Percentiles rank a stretch among this genome's conserved stretches.
phyloP scores from a whole-genome alignment of 148 eudicot genomes.

The Talinum fruticosum region DNA sequence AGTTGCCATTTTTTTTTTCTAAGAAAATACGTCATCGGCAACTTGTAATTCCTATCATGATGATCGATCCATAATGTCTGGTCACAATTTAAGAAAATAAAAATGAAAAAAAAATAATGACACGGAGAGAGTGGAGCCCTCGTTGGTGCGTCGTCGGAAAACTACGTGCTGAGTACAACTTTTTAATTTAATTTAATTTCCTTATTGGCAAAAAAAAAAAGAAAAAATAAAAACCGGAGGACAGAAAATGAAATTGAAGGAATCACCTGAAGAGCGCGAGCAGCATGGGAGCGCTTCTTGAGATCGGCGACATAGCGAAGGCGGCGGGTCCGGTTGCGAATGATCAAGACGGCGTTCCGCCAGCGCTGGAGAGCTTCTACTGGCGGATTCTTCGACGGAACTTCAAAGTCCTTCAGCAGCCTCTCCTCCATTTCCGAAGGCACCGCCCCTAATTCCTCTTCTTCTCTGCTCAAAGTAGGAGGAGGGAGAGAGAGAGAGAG shows the following conservation, averaged over 20 bases:
- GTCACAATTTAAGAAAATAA: background rate
- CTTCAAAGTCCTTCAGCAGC: conserved; percentile 46
- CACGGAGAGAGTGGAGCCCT: background rate
- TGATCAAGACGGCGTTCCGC: conserved; percentile 50
- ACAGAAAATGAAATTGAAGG: background rate
- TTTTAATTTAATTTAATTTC: background rate
- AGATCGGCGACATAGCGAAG: conserved; percentile 57
- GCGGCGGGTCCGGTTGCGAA: conserved; percentile 51
- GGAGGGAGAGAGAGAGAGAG: background rate
- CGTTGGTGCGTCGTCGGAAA: background rate
- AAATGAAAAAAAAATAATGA: background rate
- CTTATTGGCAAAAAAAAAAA: background rate
- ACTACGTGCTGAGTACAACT: background rate
- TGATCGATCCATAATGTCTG: background rate
- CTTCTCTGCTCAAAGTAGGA: background rate
- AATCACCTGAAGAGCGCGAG: conserved; percentile 55
- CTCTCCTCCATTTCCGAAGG: conserved; percentile 30
- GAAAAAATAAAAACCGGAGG: background rate
- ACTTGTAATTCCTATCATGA: background rate
- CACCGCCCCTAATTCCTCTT: background rate
- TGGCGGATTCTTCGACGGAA: conserved; percentile 44
- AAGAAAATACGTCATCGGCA: background rate
- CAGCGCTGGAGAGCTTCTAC: conserved; percentile 52
- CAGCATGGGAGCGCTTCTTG: conserved; percentile 38
- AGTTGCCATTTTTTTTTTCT: background rate